phyloP scores from a whole-genome alignment of 2,329 filamentous ascomycete genomes.

The Malbranchea cinnamomea region DNA sequence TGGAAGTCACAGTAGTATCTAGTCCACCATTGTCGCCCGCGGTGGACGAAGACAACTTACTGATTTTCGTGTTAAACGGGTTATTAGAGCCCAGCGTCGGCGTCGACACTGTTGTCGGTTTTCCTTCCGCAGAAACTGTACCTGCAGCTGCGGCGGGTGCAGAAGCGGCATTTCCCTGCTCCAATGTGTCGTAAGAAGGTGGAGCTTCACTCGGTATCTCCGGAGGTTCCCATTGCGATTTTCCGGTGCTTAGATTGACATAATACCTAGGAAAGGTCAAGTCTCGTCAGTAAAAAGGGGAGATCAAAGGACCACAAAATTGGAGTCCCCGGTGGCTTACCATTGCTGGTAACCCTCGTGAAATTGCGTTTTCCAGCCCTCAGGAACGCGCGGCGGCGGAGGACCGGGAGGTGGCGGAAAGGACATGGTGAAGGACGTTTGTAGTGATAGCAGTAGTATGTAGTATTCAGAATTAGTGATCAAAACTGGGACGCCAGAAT shows the following conservation, averaged over 20 bases:
- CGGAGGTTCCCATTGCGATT: conserved; percentile 69
- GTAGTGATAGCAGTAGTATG: no score
- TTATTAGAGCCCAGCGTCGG: conserved; percentile 48
- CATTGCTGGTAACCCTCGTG: conserved; percentile 83
- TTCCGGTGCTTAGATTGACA: conserved; percentile 74
- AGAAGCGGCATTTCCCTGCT: neutral
- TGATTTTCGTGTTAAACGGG: conserved; percentile 40
- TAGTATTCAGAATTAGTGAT: no score
- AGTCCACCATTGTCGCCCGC: conserved; percentile 6
- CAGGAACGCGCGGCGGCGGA: conserved; percentile 48
- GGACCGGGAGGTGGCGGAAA: conserved; percentile 33
- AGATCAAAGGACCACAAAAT: neutral
- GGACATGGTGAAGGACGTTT: conserved; percentile 16
- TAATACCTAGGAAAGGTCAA: conserved; percentile 52
- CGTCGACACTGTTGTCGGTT: conserved; percentile 24
- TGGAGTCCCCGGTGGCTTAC: conserved; percentile 34
- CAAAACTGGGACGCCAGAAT: no score
- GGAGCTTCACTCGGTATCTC: conserved; percentile 19
- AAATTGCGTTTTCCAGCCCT: conserved; percentile 75
- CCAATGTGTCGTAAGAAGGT: conserved; percentile 45
- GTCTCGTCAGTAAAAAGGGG: conserved; percentile 1
- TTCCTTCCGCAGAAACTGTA: conserved; percentile 20
- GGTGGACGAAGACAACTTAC: no score
- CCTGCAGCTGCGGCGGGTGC: conserved; percentile 24
- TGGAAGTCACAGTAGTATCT: no score